Base-by-base conservation (phyloP, 768 basidiomycete genomes). In the Lenzites betulinus region DNA sequence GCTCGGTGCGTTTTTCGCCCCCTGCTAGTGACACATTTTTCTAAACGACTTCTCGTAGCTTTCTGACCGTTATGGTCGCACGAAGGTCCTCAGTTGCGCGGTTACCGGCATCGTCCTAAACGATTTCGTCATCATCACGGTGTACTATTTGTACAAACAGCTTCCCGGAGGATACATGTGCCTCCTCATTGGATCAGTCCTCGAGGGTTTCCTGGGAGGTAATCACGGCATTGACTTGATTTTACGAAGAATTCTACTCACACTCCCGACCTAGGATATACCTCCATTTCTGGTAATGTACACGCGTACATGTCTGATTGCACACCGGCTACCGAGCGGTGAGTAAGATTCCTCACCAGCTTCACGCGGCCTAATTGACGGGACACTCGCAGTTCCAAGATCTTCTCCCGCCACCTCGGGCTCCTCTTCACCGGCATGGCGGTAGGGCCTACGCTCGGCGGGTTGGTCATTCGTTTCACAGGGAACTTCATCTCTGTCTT, bases 81-180 rank as follows among this genome's bases (percentile, higher is more conserved):
- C 81, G 0, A 75, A 71, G 25, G 79, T 91, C 56, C 74, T 96
- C 74, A 77, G 83, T 8, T 74, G 89, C n/a, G 78, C 83, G 4
- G 67, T 85, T 20, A 53, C 83, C 1, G 91, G 92, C 15, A 68
- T 87, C 12, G 73, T 93, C 9, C 48, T 86, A 42, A 80, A 78
- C 60, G 89, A 94, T 61, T 67, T 85, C 39, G 85, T 76, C 62
- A 86, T 93, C 64, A 79, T 95, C 51, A 66, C 88, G 42, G 88
- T 91, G 7, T 77, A 84, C 20, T 76, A 74, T 28, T 88, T 80
- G 67, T 82, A 83, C 38, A 75, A 83, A 53, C 66, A 73, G 7
- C 75, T 92, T 5, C 93, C 93, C 1, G 91, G 90, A 1, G 89
- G 90, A 7, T 95, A 94, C 71, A 89, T 90, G 81, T 88, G 91